A percentile compares a stretch with the other conserved stretches of the same genome.
phyloP scores from a whole-genome alignment of 2,329 filamentous ascomycete species.

The Colletotrichum lindemuthianum region DNA sequence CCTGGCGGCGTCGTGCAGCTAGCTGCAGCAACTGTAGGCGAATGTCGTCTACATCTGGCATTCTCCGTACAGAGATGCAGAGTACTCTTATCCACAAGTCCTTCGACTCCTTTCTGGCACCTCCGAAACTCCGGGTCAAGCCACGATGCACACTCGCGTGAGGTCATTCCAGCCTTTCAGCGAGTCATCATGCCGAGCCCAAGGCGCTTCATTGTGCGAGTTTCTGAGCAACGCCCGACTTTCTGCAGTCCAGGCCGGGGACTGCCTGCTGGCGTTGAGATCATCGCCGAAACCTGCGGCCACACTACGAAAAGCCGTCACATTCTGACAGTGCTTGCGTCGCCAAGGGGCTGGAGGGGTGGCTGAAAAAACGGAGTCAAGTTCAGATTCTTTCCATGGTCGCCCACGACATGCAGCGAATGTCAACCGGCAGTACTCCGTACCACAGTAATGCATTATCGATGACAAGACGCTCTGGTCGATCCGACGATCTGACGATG shows the following conservation, averaged over 20 bases:
- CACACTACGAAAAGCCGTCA: background rate
- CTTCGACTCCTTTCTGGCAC: constrained; percentile 16
- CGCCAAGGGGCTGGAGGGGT: constrained; percentile 27
- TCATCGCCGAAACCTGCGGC: constrained; percentile 26
- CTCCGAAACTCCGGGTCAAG: constrained; percentile 27
- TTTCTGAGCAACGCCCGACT: constrained; percentile 18
- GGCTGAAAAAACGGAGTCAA: constrained; percentile 31
- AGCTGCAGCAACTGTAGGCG: no score
- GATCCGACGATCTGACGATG: constrained; percentile 4
- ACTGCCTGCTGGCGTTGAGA: constrained; percentile 25
- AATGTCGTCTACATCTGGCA: background rate
- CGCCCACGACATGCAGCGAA: constrained; percentile 31
- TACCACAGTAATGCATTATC: constrained; percentile 12
- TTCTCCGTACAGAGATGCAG: no score
- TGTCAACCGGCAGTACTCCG: constrained; percentile 13
- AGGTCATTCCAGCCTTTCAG: constrained; percentile 11
- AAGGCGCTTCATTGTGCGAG: constrained; percentile 1
- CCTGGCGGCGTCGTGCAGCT: constrained; percentile 26
- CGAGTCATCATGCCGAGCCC: constrained; percentile 25
- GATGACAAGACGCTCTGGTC: constrained; percentile 3
- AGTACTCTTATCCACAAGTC: no score
- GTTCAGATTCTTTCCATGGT: constrained; percentile 35
- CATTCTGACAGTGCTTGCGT: background rate
- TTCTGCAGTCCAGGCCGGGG: constrained; percentile 10
- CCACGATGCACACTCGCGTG: constrained; percentile 22